Evolutionary conservation across 768 basidiomycete genomes (phyloP).

Genomic region (Russula foetens): DNA sequence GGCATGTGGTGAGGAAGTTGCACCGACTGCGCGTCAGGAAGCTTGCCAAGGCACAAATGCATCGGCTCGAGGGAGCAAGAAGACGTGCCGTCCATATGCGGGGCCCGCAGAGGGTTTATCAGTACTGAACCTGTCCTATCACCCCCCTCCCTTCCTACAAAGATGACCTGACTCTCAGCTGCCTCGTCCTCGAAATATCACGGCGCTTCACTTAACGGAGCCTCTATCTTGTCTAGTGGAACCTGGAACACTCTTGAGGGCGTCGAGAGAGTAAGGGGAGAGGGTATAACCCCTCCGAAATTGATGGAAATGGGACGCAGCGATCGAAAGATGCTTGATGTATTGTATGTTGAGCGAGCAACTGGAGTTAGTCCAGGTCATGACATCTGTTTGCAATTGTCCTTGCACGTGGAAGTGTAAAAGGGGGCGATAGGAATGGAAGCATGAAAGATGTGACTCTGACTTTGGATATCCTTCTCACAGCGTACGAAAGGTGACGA

Average conservation of each 20-base stretch:
- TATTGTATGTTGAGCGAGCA: background rate
- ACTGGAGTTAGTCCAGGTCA: background rate
- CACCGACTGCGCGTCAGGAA: background rate
- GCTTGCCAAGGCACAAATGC: background rate
- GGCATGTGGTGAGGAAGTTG: background rate
- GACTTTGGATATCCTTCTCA: background rate
- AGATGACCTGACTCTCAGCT: background rate
- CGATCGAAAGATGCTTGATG: background rate
- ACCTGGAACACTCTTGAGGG: background rate
- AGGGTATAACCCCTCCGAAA: constrained; percentile 9
- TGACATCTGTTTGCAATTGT: background rate
- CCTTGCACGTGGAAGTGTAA: background rate
- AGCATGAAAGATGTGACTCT: background rate
- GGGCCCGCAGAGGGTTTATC: background rate
- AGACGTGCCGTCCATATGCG: background rate
- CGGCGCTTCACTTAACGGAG: background rate
- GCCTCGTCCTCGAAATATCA: background rate
- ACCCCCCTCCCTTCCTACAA: background rate
- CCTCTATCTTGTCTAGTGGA: background rate
- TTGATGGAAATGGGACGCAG: background rate
- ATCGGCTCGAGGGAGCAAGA: background rate
- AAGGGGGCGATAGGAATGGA: background rate
- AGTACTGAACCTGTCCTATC: background rate
- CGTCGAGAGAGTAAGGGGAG: constrained; percentile 8
- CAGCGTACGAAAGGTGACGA: background rate